A percentile compares a stretch with the other conserved stretches of the same genome.
These are phyloP conservation scores for Naematelia aurantialba DNA, from an alignment of 768 basidiomycete species.

Conservation along the genomic window DNA sequence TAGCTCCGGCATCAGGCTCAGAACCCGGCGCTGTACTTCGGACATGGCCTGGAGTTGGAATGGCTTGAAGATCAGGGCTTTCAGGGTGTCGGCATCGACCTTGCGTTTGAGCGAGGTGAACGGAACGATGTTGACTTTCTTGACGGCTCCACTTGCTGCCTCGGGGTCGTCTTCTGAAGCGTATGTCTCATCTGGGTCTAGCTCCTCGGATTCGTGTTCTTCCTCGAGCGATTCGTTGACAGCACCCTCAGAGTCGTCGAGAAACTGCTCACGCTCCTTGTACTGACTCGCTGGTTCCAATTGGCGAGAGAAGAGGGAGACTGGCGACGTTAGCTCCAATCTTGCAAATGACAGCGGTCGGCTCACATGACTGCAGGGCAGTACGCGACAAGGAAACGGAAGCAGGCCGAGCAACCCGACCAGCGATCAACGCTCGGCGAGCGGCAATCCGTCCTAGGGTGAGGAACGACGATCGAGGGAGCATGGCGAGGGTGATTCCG, in stretches of 20 bases:
- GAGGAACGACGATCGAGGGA: not conserved
- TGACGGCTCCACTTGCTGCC: not conserved
- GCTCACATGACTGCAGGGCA: not conserved
- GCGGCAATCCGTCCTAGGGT: not conserved
- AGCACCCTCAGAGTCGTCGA: too few relatives aligned
- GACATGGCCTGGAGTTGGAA: slow-evolving; percentile 72
- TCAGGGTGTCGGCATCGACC: slow-evolving; percentile 53
- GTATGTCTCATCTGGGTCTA: too few relatives aligned
- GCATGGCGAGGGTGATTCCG: not conserved
- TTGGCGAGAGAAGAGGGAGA: not conserved
- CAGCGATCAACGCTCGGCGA: not conserved
- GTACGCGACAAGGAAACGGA: not conserved
- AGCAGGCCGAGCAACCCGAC: not conserved
- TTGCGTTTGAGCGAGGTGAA: slow-evolving; percentile 50
- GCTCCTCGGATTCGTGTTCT: not conserved
- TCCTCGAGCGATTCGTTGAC: not conserved
- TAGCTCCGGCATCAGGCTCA: slow-evolving; percentile 69
- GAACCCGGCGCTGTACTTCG: slow-evolving; percentile 73
- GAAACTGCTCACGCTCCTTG: not conserved
- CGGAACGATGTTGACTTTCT: slow-evolving; percentile 23
- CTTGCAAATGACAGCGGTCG: too few relatives aligned
- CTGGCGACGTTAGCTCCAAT: not conserved
- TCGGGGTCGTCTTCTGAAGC: too few relatives aligned
- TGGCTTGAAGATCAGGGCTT: slow-evolving; percentile 62
- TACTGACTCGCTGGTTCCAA: not conserved